Conservation (phyloP, 352 stramenopile genomes). For the Pythium myriotylum region DNA sequence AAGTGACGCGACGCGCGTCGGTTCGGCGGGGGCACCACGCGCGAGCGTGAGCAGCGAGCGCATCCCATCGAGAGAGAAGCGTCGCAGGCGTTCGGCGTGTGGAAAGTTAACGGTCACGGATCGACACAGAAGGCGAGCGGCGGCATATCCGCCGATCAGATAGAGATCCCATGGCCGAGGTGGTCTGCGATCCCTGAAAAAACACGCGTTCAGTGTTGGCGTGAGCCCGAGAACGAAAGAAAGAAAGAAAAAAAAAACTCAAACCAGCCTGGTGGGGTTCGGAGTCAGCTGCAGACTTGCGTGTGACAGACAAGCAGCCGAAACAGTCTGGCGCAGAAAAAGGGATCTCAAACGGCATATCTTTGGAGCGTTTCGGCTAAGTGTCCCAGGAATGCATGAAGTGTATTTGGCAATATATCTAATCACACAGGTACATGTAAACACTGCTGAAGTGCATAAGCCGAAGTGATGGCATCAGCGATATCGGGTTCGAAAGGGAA, state of each 20-base stretch:
- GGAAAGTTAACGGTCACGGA: constrained; percentile 8
- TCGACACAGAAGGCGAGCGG: constrained; percentile 3
- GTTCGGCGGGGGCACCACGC: neutral
- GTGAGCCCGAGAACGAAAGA: no score
- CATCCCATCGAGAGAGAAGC: neutral
- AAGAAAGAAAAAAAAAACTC: neutral
- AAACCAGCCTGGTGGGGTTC: neutral
- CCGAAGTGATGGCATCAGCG: neutral
- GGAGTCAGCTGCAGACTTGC: constrained; percentile 9
- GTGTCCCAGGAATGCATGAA: no score
- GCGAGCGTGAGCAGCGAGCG: neutral
- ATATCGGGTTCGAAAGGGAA: neutral
- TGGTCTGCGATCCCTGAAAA: constrained; percentile 20
- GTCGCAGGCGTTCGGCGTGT: neutral
- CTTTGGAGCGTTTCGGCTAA: neutral
- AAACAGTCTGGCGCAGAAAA: constrained; percentile 8
- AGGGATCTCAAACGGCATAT: neutral
- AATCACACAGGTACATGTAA: no score
- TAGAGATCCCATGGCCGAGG: no score
- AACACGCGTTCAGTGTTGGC: neutral
- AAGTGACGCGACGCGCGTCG: constrained; percentile 20
- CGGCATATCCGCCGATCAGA: no score
- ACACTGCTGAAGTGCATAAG: neutral
- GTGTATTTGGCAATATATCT: no score
- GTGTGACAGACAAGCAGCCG: constrained; percentile 26